phyloP scores from a whole-genome alignment of 129 eudicot genomes.

The Flaveria linearis region DNA sequence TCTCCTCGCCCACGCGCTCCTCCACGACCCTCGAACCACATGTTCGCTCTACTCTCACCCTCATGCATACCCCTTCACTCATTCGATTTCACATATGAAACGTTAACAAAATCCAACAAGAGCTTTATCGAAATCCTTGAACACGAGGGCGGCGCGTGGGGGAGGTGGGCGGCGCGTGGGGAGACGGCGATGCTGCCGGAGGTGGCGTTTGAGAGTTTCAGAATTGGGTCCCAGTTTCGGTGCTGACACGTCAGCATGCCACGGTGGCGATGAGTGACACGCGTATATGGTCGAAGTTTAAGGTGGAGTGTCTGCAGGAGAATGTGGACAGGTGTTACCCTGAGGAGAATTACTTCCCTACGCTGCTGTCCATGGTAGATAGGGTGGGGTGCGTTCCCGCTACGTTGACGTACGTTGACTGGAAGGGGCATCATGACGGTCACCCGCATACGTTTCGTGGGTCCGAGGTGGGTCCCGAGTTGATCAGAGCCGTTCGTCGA shows the following conservation, averaged over 20 bases:
- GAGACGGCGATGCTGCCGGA: constrained; percentile 70
- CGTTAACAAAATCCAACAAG: constrained; percentile 38
- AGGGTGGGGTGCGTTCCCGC: constrained; percentile 61
- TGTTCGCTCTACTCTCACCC: constrained; percentile 72
- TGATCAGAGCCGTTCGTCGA: constrained; percentile 48
- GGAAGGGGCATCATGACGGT: constrained; percentile 58
- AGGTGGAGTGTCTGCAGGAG: constrained; percentile 52
- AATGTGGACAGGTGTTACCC: constrained; percentile 69
- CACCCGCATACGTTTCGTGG: constrained; percentile 68
- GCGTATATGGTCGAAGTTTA: constrained; percentile 74
- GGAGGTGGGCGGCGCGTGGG: constrained; percentile 91
- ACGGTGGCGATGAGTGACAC: constrained; percentile 53
- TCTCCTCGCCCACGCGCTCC: constrained; percentile 63
- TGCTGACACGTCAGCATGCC: constrained; percentile 74
- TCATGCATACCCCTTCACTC: constrained; percentile 81
- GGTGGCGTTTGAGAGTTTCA: constrained; percentile 46
- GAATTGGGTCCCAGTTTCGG: constrained; percentile 93
- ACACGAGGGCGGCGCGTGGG: constrained; percentile 54
- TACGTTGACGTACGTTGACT: constrained; percentile 85
- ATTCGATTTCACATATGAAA: constrained; percentile 58
- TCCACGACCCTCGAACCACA: constrained; percentile 64
- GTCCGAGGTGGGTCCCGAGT: constrained; percentile 56
- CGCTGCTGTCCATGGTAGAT: constrained; percentile 74
- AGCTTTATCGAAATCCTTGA: constrained; percentile 74
- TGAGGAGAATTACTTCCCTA: constrained; percentile 89